Evolutionary conservation across 2,329 filamentous ascomycete species (phyloP).

Genomic region (Penicillium sp.): DNA sequence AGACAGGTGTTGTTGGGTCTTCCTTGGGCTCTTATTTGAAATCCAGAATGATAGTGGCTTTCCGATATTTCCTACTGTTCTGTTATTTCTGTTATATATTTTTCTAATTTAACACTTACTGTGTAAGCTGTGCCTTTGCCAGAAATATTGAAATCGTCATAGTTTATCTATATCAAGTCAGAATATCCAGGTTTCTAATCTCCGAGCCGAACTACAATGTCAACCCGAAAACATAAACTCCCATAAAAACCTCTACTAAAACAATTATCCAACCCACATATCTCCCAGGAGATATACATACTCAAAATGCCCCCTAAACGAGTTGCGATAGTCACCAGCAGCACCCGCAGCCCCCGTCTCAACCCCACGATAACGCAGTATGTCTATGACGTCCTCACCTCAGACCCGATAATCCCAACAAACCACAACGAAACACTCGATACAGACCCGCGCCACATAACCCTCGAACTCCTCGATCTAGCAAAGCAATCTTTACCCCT

Average conservation of each 20-base stretch:
- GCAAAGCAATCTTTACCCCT: slow-evolving; percentile 34
- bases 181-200: neutral
- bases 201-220: neutral
- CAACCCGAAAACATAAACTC: neutral
- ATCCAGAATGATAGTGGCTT: neutral
- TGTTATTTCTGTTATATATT: neutral
- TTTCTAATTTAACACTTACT: neutral
- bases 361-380: slow-evolving; percentile 35
- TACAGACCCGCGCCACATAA: slow-evolving; percentile 20
- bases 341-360: slow-evolving; percentile 35
- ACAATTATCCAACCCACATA: neutral
- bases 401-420: slow-evolving; percentile 18
- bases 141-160: neutral
- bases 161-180: neutral
- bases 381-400: slow-evolving; percentile 27
- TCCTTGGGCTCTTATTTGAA: neutral
- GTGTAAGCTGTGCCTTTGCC: neutral
- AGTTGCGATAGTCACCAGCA: slow-evolving; percentile 38
- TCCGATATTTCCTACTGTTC: neutral
- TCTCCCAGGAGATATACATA: neutral
- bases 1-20: neutral
- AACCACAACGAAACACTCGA: slow-evolving; percentile 7
- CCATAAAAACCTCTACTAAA: neutral
- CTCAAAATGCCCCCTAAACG: slow-evolving; percentile 20
- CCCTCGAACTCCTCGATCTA: slow-evolving; percentile 33